A percentile compares a stretch with the other conserved stretches of the same genome.
phyloP scores from a whole-genome alignment of 192 early-diverging fungal genomes.

The Lobosporangium transversale region DNA sequence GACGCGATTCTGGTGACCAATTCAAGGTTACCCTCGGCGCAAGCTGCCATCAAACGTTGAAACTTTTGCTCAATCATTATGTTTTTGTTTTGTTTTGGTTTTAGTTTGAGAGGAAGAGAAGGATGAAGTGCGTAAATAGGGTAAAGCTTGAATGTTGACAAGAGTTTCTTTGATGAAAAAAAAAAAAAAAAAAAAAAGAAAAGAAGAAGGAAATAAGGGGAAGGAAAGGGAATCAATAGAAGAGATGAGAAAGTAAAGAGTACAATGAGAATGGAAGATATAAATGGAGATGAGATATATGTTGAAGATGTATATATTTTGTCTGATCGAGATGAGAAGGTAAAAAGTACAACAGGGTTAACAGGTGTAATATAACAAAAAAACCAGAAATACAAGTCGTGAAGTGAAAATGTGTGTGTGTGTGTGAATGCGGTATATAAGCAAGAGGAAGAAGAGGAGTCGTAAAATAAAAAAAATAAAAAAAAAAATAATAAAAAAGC shows the following conservation, averaged over 20 bases:
- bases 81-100: background rate
- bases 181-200: background rate
- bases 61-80: conserved; percentile 46
- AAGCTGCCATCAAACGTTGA: conserved; percentile 39
- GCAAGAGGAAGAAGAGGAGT: background rate
- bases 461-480: conserved; percentile 4
- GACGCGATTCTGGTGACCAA: conserved; percentile 42
- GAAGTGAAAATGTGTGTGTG: background rate
- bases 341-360: background rate
- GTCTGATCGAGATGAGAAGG: background rate
- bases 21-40: conserved; percentile 38
- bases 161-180: background rate
- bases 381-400: too few species aligned
- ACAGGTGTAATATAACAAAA: background rate
- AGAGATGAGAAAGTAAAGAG: background rate
- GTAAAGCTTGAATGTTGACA: too few species aligned
- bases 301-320: background rate
- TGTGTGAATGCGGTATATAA: background rate
- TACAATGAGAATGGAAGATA: background rate
- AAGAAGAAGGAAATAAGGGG: background rate
- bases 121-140: background rate
- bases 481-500: background rate
- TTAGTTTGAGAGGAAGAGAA: background rate
- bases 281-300: background rate
- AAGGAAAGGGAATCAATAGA: background rate